Evolutionary conservation across 2,329 filamentous ascomycete species (phyloP), one percentile per base, ranked within the genome.

Genomic region (Nigrospora oryzae): DNA sequence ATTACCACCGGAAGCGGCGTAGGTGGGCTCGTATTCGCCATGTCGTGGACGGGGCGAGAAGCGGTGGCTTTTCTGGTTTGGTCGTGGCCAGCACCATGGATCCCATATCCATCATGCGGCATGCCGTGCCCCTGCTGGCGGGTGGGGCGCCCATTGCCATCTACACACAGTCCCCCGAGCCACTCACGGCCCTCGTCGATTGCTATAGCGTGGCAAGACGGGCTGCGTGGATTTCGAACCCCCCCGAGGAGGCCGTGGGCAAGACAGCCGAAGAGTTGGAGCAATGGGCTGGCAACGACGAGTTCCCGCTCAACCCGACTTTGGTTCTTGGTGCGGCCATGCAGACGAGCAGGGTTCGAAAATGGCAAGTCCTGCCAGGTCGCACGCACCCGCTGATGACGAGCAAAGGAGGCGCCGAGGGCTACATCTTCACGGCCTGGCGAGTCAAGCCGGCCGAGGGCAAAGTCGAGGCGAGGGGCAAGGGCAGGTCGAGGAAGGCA

Each of bases 321-420:
- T 66, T 95, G 42, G 63, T 98, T 4, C 75, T 97, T 1, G 87
- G 84, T 1, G 82, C 88, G 1, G 80, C 76, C 12, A 72, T 98
- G 43, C 90, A 97, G 67, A 93, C 83, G 3, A 86, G 84, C 40
- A 75, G 88, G 13, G 83, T 86, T 5, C 75, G 86, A 49, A 74
- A 79, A 43, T 97, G 89, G 87, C 93, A 98, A 69, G 90, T 96
- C 2, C 64, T 98, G 39, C 93, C 93, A 0, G 87, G 89, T 1
- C 73, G 93, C 44, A 97, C 93, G 43, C 93, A 98, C 67, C 93
- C 93, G 7, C 65, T 94, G 45, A 98, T 98, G 93, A 95, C 87
- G 48, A 82, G 82, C 34, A 77, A 79, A 36, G 93, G 93, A 16
- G 91, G 91, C 1, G 81, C 89, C 0, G 91, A 97, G 59, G 93